Base-by-base conservation (phyloP, 2,329 filamentous ascomycete genomes). In the Penicillium janthinellum region DNA sequence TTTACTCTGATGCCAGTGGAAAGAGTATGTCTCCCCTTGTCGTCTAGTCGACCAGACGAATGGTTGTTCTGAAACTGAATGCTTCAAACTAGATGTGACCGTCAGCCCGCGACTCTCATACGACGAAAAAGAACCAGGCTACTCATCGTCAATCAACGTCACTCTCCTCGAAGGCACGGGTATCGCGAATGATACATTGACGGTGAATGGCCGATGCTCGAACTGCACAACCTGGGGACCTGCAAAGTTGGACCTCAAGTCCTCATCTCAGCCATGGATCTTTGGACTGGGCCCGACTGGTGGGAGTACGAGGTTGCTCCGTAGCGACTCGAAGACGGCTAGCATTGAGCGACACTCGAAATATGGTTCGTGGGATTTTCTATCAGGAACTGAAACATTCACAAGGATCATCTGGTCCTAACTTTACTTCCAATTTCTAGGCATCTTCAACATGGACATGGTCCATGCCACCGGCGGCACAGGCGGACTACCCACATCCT, bases 81-180 rank as follows among this genome's bases (percentile, higher is more conserved):
- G 10, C 6, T 50, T 7, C 7, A 11, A 17, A 39, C 11, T 25
- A 68, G 64, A 64, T 35, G 62, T 66, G 2, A 67, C 65, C 12
- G 57, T 68, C 8, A 68, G 66, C 47, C 66, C 64, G 22, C 62
- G 65, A 45, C 56, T 67, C 8, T 56, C 59, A n/a, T 62, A 59
- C 4, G 65, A 61, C 11, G 62, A 68, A 61, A 54, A 50, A 17
- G 65, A 67, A 37, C 66, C 64, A 3, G 55, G 55, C 0, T 68
- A 59, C 41, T 63, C 60, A 39, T 62, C 66, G 4, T 62, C 63
- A 3, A 56, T 67, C 34, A 54, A 59, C 1, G 55, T 67, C 15
- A 53, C 65, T 6, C 45, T 60, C 11, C 56, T 68, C 1, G 37
- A 58, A 0, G 61, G 66, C 14, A 67, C 64, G 5, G 60, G 61